A percentile compares a stretch with the other conserved stretches of the same genome.
phyloP scores from a whole-genome alignment of 2,329 filamentous ascomycete species.

The Phyllosticta capitalensis region DNA sequence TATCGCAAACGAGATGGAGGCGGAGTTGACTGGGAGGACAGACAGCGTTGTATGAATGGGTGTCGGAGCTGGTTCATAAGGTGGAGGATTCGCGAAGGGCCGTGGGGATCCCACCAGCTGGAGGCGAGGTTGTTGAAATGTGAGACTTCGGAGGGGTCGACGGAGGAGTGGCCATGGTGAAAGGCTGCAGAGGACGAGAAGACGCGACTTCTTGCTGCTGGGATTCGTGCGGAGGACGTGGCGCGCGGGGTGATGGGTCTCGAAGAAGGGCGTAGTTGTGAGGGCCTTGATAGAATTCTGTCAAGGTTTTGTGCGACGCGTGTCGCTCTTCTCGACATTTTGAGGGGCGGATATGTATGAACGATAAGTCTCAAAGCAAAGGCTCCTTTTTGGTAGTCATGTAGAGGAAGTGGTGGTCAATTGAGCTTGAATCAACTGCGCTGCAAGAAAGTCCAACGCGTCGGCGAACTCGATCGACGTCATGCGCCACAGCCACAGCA shows the following conservation, averaged over 20 bases:
- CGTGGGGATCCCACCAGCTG: conserved; percentile 95
- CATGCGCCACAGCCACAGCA: not conserved
- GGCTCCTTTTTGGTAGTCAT: not conserved
- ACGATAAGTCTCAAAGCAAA: not conserved
- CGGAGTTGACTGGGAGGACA: conserved; percentile 30
- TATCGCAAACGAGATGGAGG: conserved; percentile 46
- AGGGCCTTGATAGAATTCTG: not conserved
- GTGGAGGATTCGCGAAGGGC: conserved; percentile 83
- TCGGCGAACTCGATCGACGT: not conserved
- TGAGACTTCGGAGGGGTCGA: conserved; percentile 80
- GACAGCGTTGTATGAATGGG: conserved; percentile 74
- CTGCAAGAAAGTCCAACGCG: not conserved
- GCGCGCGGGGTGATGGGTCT: not conserved
- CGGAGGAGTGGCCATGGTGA: conserved; percentile 16
- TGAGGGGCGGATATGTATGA: not conserved
- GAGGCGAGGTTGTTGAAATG: conserved; percentile 92
- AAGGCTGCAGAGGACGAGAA: not conserved
- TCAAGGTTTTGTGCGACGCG: not conserved
- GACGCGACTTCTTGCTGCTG: not conserved
- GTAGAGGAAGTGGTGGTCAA: not conserved
- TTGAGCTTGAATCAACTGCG: not conserved
- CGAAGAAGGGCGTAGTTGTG: not conserved
- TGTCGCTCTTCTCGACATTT: not conserved
- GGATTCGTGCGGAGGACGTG: not conserved
- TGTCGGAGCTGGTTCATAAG: conserved; percentile 97